Conservation (phyloP, 768 basidiomycete species). For the Peribolospora kevripleyi region DNA sequence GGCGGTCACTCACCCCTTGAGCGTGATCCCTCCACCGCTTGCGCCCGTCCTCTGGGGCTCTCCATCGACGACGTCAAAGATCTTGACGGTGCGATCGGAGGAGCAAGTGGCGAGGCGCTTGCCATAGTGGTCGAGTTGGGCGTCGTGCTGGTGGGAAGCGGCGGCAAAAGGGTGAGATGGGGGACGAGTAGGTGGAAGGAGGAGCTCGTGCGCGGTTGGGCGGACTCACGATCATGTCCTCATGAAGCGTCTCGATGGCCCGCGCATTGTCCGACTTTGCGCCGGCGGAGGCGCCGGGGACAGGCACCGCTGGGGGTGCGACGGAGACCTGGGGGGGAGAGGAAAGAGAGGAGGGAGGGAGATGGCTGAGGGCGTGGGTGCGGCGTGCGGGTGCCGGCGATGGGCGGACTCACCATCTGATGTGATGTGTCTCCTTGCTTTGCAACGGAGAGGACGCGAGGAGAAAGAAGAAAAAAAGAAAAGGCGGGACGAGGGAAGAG, state of each 20-base stretch:
- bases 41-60: slow-evolving; percentile 29
- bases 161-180: not conserved
- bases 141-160: slow-evolving; percentile 48
- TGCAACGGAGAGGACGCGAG: too few relatives aligned
- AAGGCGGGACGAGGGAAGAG: too few relatives aligned
- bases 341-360: too few relatives aligned
- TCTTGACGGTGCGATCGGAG: slow-evolving; percentile 77
- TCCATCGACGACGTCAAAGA: slow-evolving; percentile 76
- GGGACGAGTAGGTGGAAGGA: not conserved
- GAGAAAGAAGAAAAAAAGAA: too few relatives aligned
- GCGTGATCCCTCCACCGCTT: slow-evolving; percentile 32
- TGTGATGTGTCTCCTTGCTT: too few relatives aligned
- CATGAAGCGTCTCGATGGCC: slow-evolving; percentile 71
- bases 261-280: slow-evolving; percentile 26
- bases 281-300: too few relatives aligned
- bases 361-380: too few relatives aligned
- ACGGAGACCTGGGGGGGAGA: too few relatives aligned
- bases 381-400: too few relatives aligned
- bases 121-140: slow-evolving; percentile 92
- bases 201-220: not conserved
- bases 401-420: too few relatives aligned
- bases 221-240: slow-evolving; percentile 82
- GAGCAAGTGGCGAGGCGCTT: slow-evolving; percentile 91
- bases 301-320: too few relatives aligned
- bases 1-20: slow-evolving; percentile 40